Conservation (phyloP, 768 basidiomycete genomes). For the Arthromyces matolae region DNA sequence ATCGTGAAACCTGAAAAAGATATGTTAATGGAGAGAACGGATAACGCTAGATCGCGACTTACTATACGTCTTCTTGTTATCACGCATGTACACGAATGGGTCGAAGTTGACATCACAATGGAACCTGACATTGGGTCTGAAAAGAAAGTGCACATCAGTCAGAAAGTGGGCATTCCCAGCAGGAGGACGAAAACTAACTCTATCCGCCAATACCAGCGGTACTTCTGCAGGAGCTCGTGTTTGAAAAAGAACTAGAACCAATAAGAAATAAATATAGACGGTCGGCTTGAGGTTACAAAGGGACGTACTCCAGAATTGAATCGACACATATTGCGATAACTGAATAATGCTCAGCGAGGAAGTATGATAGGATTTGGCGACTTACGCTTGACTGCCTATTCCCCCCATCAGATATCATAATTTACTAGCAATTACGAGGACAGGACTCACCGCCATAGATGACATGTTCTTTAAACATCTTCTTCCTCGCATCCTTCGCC, state of each 20-base stretch:
- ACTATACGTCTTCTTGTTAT: constrained; percentile 69
- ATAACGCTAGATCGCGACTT: too few relatives aligned
- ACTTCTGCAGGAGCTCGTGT: constrained; percentile 62
- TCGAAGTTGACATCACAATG: constrained; percentile 67
- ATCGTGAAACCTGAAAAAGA: constrained; percentile 82
- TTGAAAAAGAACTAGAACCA: constrained; percentile 82
- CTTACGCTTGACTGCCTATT: too few relatives aligned
- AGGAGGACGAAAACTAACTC: constrained; percentile 28
- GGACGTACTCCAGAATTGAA: constrained; percentile 66
- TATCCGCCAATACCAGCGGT: constrained; percentile 73
- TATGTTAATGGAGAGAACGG: too few relatives aligned
- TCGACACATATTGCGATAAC: constrained; percentile 76
- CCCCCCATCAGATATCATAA: too few relatives aligned
- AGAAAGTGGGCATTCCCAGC: constrained; percentile 25
- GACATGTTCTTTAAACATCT: constrained; percentile 51
- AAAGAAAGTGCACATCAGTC: too few relatives aligned
- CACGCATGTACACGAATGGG: constrained; percentile 74
- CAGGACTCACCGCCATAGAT: constrained; percentile 46
- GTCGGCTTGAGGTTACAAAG: too few relatives aligned
- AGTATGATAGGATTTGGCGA: too few relatives aligned
- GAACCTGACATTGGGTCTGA: constrained; percentile 70
- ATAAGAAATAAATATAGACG: too few relatives aligned
- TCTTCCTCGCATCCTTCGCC: constrained; percentile 50
- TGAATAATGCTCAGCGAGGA: too few relatives aligned
- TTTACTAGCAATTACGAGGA: too few relatives aligned